Evolutionary conservation across 495 filamentous ascomycete species (phyloP).

Genomic region (Penicillium maclennaniae): DNA sequence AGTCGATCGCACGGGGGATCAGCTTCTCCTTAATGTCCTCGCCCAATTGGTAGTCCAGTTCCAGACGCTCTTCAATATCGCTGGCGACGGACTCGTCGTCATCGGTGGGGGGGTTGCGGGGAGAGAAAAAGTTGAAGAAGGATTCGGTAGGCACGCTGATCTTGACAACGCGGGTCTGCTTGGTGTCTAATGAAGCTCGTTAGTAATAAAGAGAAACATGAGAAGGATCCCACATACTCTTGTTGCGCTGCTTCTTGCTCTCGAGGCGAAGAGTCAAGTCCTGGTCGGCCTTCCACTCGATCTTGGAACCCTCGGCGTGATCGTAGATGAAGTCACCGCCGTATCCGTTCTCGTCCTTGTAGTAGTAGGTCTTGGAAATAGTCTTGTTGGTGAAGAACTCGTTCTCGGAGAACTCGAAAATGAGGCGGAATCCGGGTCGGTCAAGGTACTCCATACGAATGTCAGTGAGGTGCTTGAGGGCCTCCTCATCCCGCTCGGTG

Average conservation of each 20-base stretch:
- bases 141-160: slow-evolving; percentile 97
- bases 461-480: slow-evolving; percentile 85
- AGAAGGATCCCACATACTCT: slow-evolving; percentile 65
- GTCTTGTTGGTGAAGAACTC: slow-evolving; percentile 95
- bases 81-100: slow-evolving; percentile 73
- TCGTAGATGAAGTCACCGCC: slow-evolving; percentile 99
- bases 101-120: slow-evolving; percentile 77
- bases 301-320: slow-evolving; percentile 95
- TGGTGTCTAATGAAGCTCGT: slow-evolving; percentile 66
- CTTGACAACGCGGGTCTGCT: slow-evolving; percentile 98
- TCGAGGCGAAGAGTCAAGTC: slow-evolving; percentile 92
- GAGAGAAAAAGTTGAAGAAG: slow-evolving; percentile 99
- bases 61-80: slow-evolving; percentile 95
- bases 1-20: slow-evolving; percentile 97
- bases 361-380: slow-evolving; percentile 97
- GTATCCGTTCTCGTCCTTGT: slow-evolving; percentile 98
- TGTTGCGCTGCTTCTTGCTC: slow-evolving; percentile 99
- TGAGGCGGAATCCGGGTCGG: slow-evolving; percentile 93
- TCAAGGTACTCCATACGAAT: slow-evolving; percentile 99
- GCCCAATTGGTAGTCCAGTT: slow-evolving; percentile 97
- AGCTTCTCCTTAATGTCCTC: slow-evolving; percentile 99
- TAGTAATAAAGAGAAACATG: slow-evolving; percentile 13
- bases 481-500: slow-evolving; percentile 91
- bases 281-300: slow-evolving; percentile 91
- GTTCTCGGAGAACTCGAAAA: slow-evolving; percentile 95